Evolutionary conservation across 2,329 filamentous ascomycete species (phyloP), one percentile per base, ranked within the genome.

Genomic region (Eutypa lata): DNA sequence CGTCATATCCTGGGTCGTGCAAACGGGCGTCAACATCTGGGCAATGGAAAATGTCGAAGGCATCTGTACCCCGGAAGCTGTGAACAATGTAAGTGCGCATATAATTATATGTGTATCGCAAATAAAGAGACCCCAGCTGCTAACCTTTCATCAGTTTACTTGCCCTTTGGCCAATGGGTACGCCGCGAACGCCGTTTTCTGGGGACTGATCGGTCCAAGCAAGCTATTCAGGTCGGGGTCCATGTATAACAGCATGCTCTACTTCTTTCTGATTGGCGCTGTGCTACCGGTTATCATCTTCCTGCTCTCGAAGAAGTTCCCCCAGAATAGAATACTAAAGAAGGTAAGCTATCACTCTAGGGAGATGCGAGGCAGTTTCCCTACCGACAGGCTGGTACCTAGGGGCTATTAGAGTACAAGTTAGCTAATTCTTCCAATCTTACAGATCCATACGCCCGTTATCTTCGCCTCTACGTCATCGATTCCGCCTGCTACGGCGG

Each of bases 151-250:
- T 61, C 76, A 79, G 59, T 86, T 85, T 67, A 82, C 74, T 3
- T 83, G 80, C 62, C 76, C 80, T 7, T 74, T 74, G 49, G 78
- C 77, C 48, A 77, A 75, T 53, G 79, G 82, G 52, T 82, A 81
- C 70, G 90, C 87, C 73, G 89, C 84, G 1, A 83, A 84, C 1
- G 89, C 86, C 3, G 76, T 89, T 47, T 82, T 89, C 61, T 89
- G 87, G 87, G 88, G 88, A 53, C 79, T 85, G 51, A 89, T 91
- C 54, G 88, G 88, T 1, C 88, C 88, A 0, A 72, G 76, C 2
- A 82, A 87, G 46, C 87, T 91, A 67, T 91, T 90, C 69, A 83
- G 81, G 43, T 72, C 78, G 2, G 77, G 77, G 2, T 79, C 83
- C 21, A 73, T 88, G 7, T 91, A 90, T 67, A 74, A 79, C 0